A percentile compares a stretch with the other conserved stretches of the same genome.
Conservation (phyloP, 345 rosid species). For the Brassica rapa region DNA sequence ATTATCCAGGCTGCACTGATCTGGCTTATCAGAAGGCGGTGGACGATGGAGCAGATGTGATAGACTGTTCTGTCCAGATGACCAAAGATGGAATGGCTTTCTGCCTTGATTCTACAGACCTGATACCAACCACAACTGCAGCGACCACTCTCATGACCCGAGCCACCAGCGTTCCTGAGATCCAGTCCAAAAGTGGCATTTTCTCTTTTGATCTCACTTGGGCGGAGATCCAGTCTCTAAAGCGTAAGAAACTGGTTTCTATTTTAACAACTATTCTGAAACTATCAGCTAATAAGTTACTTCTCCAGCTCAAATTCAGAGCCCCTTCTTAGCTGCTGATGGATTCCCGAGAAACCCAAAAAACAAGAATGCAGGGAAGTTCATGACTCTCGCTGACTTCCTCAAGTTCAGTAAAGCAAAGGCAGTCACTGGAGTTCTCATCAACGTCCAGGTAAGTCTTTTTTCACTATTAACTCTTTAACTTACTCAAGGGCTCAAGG, state of each 20-base stretch:
- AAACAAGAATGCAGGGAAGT: conserved; percentile 64
- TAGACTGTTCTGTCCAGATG: conserved; percentile 86
- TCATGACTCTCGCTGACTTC: conserved; percentile 60
- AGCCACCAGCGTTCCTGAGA: conserved; percentile 58
- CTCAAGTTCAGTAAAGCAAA: conserved; percentile 72
- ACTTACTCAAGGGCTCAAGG: neutral
- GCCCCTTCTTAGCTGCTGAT: conserved; percentile 47
- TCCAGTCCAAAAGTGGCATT: conserved; percentile 62
- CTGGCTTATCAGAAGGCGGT: conserved; percentile 80
- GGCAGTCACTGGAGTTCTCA: conserved; percentile 69
- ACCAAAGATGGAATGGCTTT: conserved; percentile 79
- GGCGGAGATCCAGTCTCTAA: conserved; percentile 77
- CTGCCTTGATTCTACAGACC: conserved; percentile 68
- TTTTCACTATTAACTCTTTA: neutral
- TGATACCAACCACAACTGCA: conserved; percentile 62
- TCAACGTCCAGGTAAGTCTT: conserved; percentile 63
- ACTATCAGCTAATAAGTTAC: neutral
- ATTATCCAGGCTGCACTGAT: conserved; percentile 80
- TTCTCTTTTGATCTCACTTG: conserved; percentile 89
- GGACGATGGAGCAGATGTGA: conserved; percentile 72
- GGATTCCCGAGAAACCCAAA: conserved; percentile 61
- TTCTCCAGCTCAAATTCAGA: conserved; percentile 67
- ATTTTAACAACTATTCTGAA: neutral
- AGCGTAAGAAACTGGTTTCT: conserved; percentile 49
- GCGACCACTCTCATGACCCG: conserved; percentile 54